Conservation (phyloP, 2,329 filamentous ascomycete species). For the Alternaria ventricosa region DNA sequence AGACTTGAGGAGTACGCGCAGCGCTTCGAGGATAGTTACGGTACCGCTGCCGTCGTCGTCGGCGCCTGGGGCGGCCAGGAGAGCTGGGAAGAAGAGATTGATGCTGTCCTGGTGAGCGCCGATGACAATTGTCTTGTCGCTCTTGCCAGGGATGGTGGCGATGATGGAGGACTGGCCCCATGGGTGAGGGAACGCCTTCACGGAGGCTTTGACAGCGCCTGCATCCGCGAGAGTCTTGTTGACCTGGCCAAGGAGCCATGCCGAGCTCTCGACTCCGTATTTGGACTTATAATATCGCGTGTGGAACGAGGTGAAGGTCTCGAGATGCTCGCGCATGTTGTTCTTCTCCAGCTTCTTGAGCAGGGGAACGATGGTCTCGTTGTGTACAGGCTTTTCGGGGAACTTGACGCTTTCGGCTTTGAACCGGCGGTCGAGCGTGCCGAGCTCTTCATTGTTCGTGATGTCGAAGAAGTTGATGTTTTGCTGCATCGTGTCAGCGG, state of each 20-base stretch:
- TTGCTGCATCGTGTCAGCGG: slow-evolving; percentile 61
- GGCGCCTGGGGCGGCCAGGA: slow-evolving; percentile 87
- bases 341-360: slow-evolving; percentile 73
- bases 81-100: slow-evolving; percentile 85
- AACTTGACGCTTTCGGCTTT: slow-evolving; percentile 62
- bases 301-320: slow-evolving; percentile 79
- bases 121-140: slow-evolving; percentile 83
- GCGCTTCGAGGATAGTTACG: slow-evolving; percentile 91
- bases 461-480: slow-evolving; percentile 95
- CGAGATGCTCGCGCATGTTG: slow-evolving; percentile 78
- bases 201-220: slow-evolving; percentile 73
- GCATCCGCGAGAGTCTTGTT: slow-evolving; percentile 73
- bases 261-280: slow-evolving; percentile 81
- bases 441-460: slow-evolving; percentile 74
- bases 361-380: slow-evolving; percentile 71
- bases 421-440: slow-evolving; percentile 49
- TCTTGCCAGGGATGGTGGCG: slow-evolving; percentile 85
- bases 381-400: slow-evolving; percentile 69
- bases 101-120: slow-evolving; percentile 85
- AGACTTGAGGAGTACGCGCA: slow-evolving; percentile 80
- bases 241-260: slow-evolving; percentile 83
- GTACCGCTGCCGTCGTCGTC: slow-evolving; percentile 94
- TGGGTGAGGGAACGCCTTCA: slow-evolving; percentile 76
- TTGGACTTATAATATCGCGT: slow-evolving; percentile 83
- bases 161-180: slow-evolving; percentile 95